Percentiles rank a stretch among this genome's conserved stretches.
Conservation (phyloP, 2,329 filamentous ascomycete species). For the Aspergillus oerlinghausenensis region DNA sequence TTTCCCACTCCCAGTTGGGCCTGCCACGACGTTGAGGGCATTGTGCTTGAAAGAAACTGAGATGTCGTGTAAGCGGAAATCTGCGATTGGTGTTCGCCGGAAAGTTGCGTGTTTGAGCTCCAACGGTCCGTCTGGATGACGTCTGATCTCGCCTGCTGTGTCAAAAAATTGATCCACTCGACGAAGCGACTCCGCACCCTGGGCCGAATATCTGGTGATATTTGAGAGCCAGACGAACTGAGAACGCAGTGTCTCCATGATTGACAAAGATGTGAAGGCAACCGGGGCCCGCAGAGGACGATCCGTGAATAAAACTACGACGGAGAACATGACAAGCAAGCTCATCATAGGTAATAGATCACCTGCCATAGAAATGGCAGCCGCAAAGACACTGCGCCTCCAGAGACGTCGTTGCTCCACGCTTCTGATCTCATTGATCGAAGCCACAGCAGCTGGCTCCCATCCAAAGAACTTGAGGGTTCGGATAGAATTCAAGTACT, state of each 20-base stretch:
- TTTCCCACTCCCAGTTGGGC: constrained; percentile 55
- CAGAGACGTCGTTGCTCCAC: constrained; percentile 54
- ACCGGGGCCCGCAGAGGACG: constrained; percentile 51
- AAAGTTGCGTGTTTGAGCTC: constrained; percentile 47
- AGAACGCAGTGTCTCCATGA: constrained; percentile 51
- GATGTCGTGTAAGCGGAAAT: constrained; percentile 43
- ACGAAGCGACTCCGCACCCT: constrained; percentile 46
- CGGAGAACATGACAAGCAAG: constrained; percentile 51
- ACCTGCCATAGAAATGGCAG: constrained; percentile 44
- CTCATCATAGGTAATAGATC: constrained; percentile 51
- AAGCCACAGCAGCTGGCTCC: constrained; percentile 52
- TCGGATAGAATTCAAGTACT: constrained; percentile 55
- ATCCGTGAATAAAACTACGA: constrained; percentile 48
- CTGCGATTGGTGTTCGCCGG: constrained; percentile 47
- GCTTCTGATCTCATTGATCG: constrained; percentile 47
- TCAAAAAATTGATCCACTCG: constrained; percentile 54
- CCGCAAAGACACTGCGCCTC: constrained; percentile 45
- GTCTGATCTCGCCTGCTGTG: constrained; percentile 46
- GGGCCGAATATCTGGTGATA: constrained; percentile 41
- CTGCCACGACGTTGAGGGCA: constrained; percentile 52
- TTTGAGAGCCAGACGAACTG: constrained; percentile 50
- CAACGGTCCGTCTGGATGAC: constrained; percentile 49
- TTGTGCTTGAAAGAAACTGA: constrained; percentile 49
- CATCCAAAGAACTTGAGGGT: constrained; percentile 60
- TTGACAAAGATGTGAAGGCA: constrained; percentile 54